These are phyloP conservation scores for Porpolomopsis calyptriformis DNA, from an alignment of 768 basidiomycete species.

Conservation along the genomic window DNA sequence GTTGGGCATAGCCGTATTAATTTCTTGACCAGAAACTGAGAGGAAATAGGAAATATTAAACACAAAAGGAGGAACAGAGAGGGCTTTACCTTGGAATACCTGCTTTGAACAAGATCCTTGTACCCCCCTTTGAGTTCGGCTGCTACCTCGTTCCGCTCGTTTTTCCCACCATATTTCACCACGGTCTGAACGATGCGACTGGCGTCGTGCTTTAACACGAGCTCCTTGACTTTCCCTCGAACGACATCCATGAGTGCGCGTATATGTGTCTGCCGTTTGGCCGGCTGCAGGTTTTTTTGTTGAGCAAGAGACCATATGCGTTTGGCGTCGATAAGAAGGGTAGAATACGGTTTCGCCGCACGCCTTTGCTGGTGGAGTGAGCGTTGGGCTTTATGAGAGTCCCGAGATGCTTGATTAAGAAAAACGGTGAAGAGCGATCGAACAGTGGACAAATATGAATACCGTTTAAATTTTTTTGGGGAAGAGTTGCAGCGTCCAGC, in stretches of 20 bases:
- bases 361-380: slow-evolving; percentile 55
- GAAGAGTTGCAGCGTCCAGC: slow-evolving; percentile 18
- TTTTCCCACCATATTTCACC: slow-evolving; percentile 70
- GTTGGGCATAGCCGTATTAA: slow-evolving; percentile 65
- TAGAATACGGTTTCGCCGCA: slow-evolving; percentile 69
- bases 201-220: slow-evolving; percentile 87
- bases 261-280: slow-evolving; percentile 68
- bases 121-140: slow-evolving; percentile 74
- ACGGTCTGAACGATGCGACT: slow-evolving; percentile 75
- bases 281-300: slow-evolving; percentile 55
- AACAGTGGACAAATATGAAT: slow-evolving; percentile 11
- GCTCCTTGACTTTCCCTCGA: slow-evolving; percentile 73
- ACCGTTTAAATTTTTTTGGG: slow-evolving; percentile 53
- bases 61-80: background rate
- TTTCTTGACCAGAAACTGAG: slow-evolving; percentile 71
- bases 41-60: background rate
- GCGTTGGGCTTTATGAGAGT: slow-evolving; percentile 66
- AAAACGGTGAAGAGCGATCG: slow-evolving; percentile 1
- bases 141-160: slow-evolving; percentile 73
- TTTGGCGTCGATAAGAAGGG: slow-evolving; percentile 61
- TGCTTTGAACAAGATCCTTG: slow-evolving; percentile 68
- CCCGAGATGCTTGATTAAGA: slow-evolving; percentile 40
- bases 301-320: slow-evolving; percentile 66
- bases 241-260: slow-evolving; percentile 65
- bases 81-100: slow-evolving; percentile 72